A percentile compares a stretch with the other conserved stretches of the same genome.
phyloP scores from a whole-genome alignment of 495 filamentous ascomycete genomes.

The Echria macrotheca region DNA sequence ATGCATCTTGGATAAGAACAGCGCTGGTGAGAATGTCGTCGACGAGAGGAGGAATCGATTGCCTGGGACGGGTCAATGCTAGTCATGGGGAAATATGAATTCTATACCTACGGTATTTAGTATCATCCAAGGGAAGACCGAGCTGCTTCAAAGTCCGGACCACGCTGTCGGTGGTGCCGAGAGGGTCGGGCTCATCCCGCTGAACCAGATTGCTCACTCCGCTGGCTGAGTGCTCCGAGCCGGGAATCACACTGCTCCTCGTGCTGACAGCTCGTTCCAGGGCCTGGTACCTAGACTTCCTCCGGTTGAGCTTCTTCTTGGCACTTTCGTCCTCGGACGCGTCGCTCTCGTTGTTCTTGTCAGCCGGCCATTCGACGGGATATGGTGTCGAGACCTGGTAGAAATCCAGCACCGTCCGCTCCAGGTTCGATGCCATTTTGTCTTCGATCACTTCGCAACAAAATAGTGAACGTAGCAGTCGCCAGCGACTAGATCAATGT shows the following conservation, averaged over 20 bases:
- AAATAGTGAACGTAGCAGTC: no score
- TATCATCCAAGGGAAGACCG: conserved; percentile 78
- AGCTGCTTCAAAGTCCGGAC: conserved; percentile 67
- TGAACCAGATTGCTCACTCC: conserved; percentile 71
- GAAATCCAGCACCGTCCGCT: conserved; percentile 75
- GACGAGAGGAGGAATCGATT: conserved; percentile 93
- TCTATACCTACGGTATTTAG: conserved; percentile 69
- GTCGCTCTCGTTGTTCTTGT: conserved; percentile 66
- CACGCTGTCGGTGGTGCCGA: conserved; percentile 79
- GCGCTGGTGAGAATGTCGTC: conserved; percentile 85
- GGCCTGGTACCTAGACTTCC: conserved; percentile 76
- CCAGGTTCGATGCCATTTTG: conserved; percentile 42
- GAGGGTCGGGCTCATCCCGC: conserved; percentile 84
- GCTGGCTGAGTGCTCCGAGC: conserved; percentile 61
- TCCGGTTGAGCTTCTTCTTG: conserved; percentile 49
- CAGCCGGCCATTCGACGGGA: conserved; percentile 80
- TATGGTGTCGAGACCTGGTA: conserved; percentile 79
- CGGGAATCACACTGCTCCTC: conserved; percentile 58
- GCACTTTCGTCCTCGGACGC: conserved; percentile 58
- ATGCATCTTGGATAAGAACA: conserved; percentile 90
- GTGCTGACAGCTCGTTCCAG: conserved; percentile 69
- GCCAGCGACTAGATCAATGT: no score
- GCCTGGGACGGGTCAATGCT: conserved; percentile 42
- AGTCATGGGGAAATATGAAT: no score
- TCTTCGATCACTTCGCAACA: no score